Percentiles rank a stretch among this genome's conserved stretches.
Conservation (phyloP, 306 rosid genomes). For the Oxytropis ochrocephala region DNA sequence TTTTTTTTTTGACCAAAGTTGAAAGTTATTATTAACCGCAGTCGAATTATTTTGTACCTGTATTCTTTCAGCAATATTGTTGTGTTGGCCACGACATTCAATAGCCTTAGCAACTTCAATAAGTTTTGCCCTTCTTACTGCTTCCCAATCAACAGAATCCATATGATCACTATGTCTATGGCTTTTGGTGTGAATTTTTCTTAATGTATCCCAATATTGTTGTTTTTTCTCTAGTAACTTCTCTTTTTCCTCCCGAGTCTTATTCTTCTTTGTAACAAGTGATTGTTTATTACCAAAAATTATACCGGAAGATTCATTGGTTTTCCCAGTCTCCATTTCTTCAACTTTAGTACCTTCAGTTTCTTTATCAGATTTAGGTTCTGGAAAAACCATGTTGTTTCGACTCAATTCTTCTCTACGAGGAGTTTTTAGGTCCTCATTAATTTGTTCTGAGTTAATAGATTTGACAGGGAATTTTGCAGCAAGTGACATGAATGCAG, state of each 20-base stretch:
- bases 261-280: neutral
- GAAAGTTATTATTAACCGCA: neutral
- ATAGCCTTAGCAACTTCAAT: constrained; percentile 40
- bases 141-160: constrained; percentile 65
- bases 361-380: neutral
- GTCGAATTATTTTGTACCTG: constrained; percentile 12
- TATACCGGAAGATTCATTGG: neutral
- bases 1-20: too few species aligned
- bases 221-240: constrained; percentile 2
- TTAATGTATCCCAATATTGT: constrained; percentile 42
- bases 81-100: constrained; percentile 57
- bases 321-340: neutral
- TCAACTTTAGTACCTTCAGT: neutral
- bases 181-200: neutral
- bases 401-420: neutral
- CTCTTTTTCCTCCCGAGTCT: constrained; percentile 7
- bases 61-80: constrained; percentile 36
- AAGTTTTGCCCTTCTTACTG: constrained; percentile 35
- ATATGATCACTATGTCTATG: constrained; percentile 8
- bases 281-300: neutral
- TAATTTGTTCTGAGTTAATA: neutral
- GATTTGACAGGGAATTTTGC: constrained; percentile 37
- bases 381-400: neutral
- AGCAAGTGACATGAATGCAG: constrained; percentile 63
- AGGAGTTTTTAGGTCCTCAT: neutral